Evolutionary conservation across 331 rosid species (phyloP).

Genomic region (Malus hybrid): DNA sequence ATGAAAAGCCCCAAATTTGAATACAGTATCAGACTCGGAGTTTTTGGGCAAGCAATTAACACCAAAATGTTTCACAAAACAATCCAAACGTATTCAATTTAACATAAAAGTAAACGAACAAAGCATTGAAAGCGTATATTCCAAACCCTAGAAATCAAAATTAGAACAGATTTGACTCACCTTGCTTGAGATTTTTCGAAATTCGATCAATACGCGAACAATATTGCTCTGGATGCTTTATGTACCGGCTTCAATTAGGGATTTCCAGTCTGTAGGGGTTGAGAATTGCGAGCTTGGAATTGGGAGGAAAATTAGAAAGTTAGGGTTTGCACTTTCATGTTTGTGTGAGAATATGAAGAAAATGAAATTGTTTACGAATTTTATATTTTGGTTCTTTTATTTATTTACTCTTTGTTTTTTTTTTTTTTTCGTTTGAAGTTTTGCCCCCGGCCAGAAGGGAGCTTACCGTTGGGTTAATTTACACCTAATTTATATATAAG

Average conservation of each 20-base stretch:
- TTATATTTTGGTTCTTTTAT: background rate
- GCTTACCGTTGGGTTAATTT: background rate
- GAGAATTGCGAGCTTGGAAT: conserved; percentile 5
- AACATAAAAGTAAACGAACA: background rate
- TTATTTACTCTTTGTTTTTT: background rate
- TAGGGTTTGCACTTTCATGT: conserved; percentile 17
- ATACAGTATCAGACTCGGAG: background rate
- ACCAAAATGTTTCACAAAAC: background rate
- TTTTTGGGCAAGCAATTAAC: background rate
- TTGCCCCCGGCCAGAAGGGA: background rate
- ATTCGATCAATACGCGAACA: background rate
- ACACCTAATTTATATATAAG: background rate
- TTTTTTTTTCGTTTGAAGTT: background rate
- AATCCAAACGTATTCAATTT: background rate
- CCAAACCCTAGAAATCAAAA: conserved; percentile 23
- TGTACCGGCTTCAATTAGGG: background rate
- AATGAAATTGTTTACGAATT: conserved; percentile 1
- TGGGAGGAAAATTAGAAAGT: conserved; percentile 5
- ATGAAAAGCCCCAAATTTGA: background rate
- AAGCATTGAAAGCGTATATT: background rate
- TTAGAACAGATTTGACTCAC: conserved; percentile 22
- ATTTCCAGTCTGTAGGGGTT: background rate
- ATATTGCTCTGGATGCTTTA: background rate
- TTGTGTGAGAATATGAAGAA: conserved; percentile 11
- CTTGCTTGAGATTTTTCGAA: conserved; percentile 12